phyloP scores from a whole-genome alignment of 1,284 basidiomycete genomes.

The Kwoniella shivajii region DNA sequence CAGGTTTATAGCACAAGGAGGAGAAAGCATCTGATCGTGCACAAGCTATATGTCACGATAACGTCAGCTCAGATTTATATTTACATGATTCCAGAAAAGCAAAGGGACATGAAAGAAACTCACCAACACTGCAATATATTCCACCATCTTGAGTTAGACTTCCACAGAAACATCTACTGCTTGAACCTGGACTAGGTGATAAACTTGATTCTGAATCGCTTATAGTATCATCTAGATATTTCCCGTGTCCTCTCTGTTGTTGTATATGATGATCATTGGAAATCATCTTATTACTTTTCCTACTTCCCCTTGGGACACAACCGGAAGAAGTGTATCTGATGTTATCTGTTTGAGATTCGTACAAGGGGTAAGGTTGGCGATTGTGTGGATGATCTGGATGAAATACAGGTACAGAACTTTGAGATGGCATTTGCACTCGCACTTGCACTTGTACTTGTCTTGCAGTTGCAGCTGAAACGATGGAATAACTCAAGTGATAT shows the following conservation, averaged over 20 bases:
- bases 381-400: constrained; percentile 31
- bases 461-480: too few relatives aligned
- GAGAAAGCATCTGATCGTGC: constrained; percentile 52
- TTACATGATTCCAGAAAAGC: too few relatives aligned
- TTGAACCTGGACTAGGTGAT: constrained; percentile 19
- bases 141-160: constrained; percentile 34
- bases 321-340: not conserved
- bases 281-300: not conserved
- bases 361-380: constrained; percentile 19
- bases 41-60: constrained; percentile 36
- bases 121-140: constrained; percentile 50
- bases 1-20: constrained; percentile 47
- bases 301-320: not conserved
- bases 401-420: constrained; percentile 18
- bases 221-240: constrained; percentile 14
- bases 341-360: constrained; percentile 9
- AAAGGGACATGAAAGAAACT: constrained; percentile 17
- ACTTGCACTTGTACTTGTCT: too few relatives aligned
- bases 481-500: not conserved
- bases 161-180: constrained; percentile 45
- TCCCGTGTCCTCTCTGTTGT: not conserved
- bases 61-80: constrained; percentile 6
- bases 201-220: constrained; percentile 30
- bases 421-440: constrained; percentile 3
- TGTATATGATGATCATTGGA: not conserved